Conservation (phyloP, 345 rosid species). For the Angophora floribunda region DNA sequence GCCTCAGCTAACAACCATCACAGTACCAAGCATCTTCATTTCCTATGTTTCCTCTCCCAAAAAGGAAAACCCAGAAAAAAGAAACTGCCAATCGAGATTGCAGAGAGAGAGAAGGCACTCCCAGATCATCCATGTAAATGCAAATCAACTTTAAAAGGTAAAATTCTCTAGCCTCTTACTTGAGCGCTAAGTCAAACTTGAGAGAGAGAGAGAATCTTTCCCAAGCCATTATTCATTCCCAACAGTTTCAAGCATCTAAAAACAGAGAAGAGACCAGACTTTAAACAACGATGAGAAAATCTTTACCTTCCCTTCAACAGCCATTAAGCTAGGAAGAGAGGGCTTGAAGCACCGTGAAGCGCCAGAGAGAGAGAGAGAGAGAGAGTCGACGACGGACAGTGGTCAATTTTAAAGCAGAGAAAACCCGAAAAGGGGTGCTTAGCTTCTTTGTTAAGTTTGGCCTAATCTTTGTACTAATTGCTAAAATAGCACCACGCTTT, state of each 20-base stretch:
- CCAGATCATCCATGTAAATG: not conserved
- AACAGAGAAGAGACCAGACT: no score
- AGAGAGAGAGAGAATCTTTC: not conserved
- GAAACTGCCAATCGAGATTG: not conserved
- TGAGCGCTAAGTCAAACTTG: not conserved
- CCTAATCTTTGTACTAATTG: not conserved
- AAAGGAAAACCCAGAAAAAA: not conserved
- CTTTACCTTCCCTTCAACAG: constrained; percentile 51
- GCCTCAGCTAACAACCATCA: not conserved
- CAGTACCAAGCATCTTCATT: not conserved
- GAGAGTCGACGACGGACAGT: not conserved
- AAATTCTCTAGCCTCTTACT: not conserved
- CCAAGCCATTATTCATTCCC: not conserved
- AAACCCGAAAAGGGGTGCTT: not conserved
- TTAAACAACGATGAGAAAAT: not conserved
- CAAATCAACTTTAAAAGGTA: not conserved
- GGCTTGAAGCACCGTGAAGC: constrained; percentile 1
- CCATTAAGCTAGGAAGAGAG: constrained; percentile 41
- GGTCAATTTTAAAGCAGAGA: not conserved
- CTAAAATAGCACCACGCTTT: not conserved
- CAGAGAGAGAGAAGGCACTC: not conserved
- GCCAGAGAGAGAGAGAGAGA: not conserved
- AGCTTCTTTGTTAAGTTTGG: not conserved
- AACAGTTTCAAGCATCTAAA: no score
- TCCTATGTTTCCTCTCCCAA: not conserved